phyloP scores from a whole-genome alignment of 1,284 basidiomycete species.

The Xerocomus nothofagi region DNA sequence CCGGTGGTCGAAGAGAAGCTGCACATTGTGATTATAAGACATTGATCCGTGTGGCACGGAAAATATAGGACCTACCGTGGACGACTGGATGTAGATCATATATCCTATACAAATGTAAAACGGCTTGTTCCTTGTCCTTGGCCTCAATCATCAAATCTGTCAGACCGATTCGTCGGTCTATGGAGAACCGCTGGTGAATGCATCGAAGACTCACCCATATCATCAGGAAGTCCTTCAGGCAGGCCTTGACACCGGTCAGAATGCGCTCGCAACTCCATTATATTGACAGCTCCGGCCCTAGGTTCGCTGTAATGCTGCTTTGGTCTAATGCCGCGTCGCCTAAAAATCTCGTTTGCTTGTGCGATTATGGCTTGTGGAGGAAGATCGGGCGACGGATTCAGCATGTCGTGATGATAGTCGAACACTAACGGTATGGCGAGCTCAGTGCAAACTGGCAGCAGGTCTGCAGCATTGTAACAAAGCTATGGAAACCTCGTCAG shows the following conservation, averaged over 20 bases:
- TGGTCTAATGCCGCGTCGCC: conserved; percentile 70
- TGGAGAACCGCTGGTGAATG: not conserved
- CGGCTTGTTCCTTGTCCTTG: conserved; percentile 92
- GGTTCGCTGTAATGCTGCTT: conserved; percentile 91
- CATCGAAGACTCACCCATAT: conserved; percentile 52
- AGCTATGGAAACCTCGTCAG: conserved; percentile 46
- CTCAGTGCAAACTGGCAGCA: conserved; percentile 81
- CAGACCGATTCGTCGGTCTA: not conserved
- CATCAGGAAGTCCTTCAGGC: conserved; percentile 64
- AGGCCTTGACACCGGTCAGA: conserved; percentile 74
- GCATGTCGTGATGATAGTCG: conserved; percentile 80
- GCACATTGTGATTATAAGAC: not conserved
- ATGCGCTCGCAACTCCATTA: conserved; percentile 86
- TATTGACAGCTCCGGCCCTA: conserved; percentile 67
- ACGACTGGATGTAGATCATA: conserved; percentile 71
- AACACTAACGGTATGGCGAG: conserved; percentile 79
- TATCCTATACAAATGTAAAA: conserved; percentile 80
- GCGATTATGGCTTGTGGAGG: conserved; percentile 61
- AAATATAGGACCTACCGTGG: conserved; percentile 42
- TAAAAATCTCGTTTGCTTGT: conserved; percentile 76
- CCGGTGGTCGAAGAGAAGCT: conserved; percentile 56
- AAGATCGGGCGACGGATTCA: conserved; percentile 59
- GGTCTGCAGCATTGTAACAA: conserved; percentile 85
- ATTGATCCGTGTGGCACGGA: not conserved
- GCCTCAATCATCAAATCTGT: conserved; percentile 92